These are phyloP conservation scores for Fusarium metavorans DNA, from an alignment of 2,329 filamentous ascomycete species.

Conservation along the genomic window DNA sequence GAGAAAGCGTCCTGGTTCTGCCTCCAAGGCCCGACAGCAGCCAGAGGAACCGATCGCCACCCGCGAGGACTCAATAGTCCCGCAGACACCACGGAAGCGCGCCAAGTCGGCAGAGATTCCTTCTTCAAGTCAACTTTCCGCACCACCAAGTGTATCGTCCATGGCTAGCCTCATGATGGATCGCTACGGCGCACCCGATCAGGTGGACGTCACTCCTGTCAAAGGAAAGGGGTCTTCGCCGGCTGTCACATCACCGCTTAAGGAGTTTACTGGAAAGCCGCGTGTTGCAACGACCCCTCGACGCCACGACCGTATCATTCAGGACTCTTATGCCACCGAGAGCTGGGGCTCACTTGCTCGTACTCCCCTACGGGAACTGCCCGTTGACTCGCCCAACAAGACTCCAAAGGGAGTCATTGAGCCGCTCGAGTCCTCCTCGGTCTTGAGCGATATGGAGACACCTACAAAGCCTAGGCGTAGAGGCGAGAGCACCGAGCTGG, in stretches of 20 bases:
- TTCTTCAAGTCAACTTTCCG: slow-evolving; percentile 54
- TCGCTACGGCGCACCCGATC: slow-evolving; percentile 52
- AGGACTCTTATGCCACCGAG: slow-evolving; percentile 60
- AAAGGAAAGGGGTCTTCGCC: slow-evolving; percentile 50
- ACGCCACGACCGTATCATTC: slow-evolving; percentile 52
- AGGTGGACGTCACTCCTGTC: slow-evolving; percentile 52
- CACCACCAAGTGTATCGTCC: slow-evolving; percentile 55
- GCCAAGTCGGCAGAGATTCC: slow-evolving; percentile 55
- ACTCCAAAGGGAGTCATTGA: slow-evolving; percentile 24
- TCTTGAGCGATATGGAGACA: slow-evolving; percentile 38
- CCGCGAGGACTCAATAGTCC: slow-evolving; percentile 52
- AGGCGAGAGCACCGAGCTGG: slow-evolving; percentile 37
- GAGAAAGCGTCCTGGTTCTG: slow-evolving; percentile 31
- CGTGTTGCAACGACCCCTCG: slow-evolving; percentile 34
- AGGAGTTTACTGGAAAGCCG: slow-evolving; percentile 36
- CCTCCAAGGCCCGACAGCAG: slow-evolving; percentile 30
- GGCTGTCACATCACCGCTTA: slow-evolving; percentile 36
- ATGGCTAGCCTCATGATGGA: slow-evolving; percentile 56
- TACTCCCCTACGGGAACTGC: slow-evolving; percentile 36
- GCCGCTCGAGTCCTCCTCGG: slow-evolving; percentile 37
- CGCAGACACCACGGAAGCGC: slow-evolving; percentile 56
- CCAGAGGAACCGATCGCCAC: slow-evolving; percentile 5
- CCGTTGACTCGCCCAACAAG: slow-evolving; percentile 26
- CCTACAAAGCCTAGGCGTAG: slow-evolving; percentile 38
- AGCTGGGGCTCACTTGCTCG: slow-evolving; percentile 45